Evolutionary conservation across 140 eudicot genomes (phyloP), one percentile per base, ranked within the genome.

Genomic region (Stevia rebaudiana): DNA sequence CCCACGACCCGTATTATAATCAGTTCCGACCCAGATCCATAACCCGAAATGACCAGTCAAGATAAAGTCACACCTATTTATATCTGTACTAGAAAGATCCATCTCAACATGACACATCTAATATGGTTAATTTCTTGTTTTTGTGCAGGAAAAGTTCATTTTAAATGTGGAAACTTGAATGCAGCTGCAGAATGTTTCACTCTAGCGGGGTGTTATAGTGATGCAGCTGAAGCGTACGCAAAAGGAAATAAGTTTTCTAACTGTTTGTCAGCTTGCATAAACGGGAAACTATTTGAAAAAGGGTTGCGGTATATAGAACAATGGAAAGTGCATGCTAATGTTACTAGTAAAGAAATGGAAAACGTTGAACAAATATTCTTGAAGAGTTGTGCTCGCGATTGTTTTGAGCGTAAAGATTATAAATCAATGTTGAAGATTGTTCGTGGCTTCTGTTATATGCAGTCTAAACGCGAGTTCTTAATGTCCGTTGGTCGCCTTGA

Each of bases 141-240:
- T 28, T 52, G 41, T 60, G 47, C 19, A 73, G 78, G 78, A 67
- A 55, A 46, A 46, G 11, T 73, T 0, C 35, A 73, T 46, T 12
- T 48, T 1, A 61, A 52, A 28, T 68, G 74, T 75, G 76, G 66
- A 31, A 55, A 44, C 54, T 33, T 37, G 22, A 41, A 33, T 55
- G 68, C 42, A 72, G 94, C 95, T 3, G 96, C 86, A 4, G 90
- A 85, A 64, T 89, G 97, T 59, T 89, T 89, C 57, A 68, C 69
- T 46, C 55, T 74, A 24, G 90, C 94, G 11, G 76, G 76, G 19
- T 33, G 72, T 21, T 72, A 80, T 69, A 61, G 71, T 18, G 73
- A 44, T 39, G 94, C 97, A 23, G 94, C 97, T 3, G 73, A 80
- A 54, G 82, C 82, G 12, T 89, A 76, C 61, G 84, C 86, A 8